A percentile compares a stretch with the other conserved stretches of the same genome.
Conservation (phyloP, 805 yeast genomes). For the Candida jianshihensis region DNA sequence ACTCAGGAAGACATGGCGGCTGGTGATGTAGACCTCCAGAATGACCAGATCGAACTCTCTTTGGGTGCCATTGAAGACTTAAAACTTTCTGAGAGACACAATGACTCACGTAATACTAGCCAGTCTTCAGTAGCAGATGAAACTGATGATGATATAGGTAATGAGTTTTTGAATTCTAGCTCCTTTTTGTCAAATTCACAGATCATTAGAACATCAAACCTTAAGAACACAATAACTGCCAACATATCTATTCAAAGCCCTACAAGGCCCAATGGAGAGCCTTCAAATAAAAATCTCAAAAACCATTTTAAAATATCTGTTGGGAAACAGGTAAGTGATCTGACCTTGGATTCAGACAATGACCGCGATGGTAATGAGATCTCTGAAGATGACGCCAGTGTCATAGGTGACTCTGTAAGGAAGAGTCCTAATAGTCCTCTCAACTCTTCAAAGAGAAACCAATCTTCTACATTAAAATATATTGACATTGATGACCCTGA, state of each 20-base stretch:
- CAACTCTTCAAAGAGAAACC: background rate
- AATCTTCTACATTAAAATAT: conserved; percentile 9
- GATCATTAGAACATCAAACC: conserved; percentile 18
- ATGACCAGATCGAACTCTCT: background rate
- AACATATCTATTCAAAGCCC: conserved; percentile 12
- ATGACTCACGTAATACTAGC: conserved; percentile 1
- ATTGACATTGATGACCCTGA: conserved; percentile 23
- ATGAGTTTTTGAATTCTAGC: conserved; percentile 22
- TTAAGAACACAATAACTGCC: conserved; percentile 5
- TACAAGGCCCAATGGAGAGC: conserved; percentile 10
- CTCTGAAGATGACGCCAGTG: conserved; percentile 3
- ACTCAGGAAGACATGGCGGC: conserved; percentile 1
- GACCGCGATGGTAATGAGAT: conserved; percentile 14
- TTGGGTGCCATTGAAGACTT: background rate
- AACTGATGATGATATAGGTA: conserved; percentile 8
- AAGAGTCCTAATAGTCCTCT: background rate
- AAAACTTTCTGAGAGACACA: conserved; percentile 5
- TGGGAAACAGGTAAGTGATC: conserved; percentile 1
- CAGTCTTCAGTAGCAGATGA: background rate
- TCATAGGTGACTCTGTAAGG: background rate
- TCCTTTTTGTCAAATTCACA: conserved; percentile 22
- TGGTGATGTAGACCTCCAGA: background rate
- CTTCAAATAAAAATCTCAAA: no score
- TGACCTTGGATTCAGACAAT: conserved; percentile 8
- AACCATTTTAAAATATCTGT: conserved; percentile 10